phyloP scores from a whole-genome alignment of 164 flowering plant species.

The Annona squamosa region DNA sequence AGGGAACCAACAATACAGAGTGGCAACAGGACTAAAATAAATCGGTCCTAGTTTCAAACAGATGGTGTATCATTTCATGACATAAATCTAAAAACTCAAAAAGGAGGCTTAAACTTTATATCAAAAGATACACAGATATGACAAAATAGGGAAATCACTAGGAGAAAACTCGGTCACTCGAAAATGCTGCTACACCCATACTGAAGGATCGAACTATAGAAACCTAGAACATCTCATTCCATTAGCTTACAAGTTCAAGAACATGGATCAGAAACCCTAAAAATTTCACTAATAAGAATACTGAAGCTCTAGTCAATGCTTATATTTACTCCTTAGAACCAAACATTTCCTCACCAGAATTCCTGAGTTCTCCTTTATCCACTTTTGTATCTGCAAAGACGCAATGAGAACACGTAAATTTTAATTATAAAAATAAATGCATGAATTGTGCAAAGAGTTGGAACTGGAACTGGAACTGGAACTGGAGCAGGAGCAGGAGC shows the following conservation, averaged over 20 bases:
- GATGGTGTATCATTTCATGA: not conserved
- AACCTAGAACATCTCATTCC: not conserved
- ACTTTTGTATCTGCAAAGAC: conserved; percentile 22
- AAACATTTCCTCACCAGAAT: conserved; percentile 17
- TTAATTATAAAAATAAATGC: conserved; percentile 1
- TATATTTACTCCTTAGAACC: not conserved
- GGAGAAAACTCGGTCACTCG: not conserved
- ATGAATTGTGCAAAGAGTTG: not conserved
- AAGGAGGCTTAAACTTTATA: not conserved
- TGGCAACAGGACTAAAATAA: not conserved
- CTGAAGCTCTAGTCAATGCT: not conserved
- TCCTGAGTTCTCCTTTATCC: conserved; percentile 27
- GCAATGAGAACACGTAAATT: conserved; percentile 12
- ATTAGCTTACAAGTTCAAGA: not conserved
- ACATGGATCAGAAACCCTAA: not conserved
- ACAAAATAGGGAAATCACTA: not conserved
- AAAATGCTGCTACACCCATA: not conserved
- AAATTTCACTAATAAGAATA: not conserved
- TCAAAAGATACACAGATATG: not conserved
- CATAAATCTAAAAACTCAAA: not conserved
- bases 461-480: too few species aligned
- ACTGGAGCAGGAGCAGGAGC: too few species aligned
- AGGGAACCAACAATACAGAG: not conserved
- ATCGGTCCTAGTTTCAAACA: not conserved
- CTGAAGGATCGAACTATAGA: not conserved